These are phyloP conservation scores for Sporothrix protearum DNA, from an alignment of 2,329 filamentous ascomycete species.

Conservation along the genomic window DNA sequence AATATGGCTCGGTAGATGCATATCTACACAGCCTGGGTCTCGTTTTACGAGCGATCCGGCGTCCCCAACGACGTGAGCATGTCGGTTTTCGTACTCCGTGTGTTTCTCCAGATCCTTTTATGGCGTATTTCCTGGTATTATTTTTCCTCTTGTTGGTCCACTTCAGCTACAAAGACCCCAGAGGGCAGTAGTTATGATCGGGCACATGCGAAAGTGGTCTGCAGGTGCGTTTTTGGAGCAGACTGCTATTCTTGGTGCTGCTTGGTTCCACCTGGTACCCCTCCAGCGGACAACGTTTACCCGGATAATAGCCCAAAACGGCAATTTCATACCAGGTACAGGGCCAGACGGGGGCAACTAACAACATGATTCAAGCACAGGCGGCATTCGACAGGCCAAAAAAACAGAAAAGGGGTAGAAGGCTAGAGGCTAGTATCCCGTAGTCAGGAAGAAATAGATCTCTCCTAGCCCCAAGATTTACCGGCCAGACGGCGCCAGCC, in stretches of 20 bases:
- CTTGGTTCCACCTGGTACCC: not conserved
- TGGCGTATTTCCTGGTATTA: not conserved
- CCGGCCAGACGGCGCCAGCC: not conserved
- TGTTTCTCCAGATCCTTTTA: not conserved
- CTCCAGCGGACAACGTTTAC: slow-evolving; percentile 1
- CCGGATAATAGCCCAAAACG: not conserved
- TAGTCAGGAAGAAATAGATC: not conserved
- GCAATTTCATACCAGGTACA: not conserved
- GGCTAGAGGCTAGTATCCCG: not conserved
- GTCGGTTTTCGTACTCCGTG: slow-evolving; percentile 19
- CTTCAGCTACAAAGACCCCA: not conserved
- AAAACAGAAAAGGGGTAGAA: not conserved
- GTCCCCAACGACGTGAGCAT: slow-evolving; percentile 10
- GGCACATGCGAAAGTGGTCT: not conserved
- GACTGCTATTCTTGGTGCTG: not conserved
- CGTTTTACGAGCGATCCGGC: not conserved
- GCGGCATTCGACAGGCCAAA: not conserved
- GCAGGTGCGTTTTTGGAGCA: not conserved
- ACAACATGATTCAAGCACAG: slow-evolving; percentile 15
- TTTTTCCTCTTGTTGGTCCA: not conserved
- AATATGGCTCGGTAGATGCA: not conserved
- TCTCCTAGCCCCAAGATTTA: slow-evolving; percentile 7
- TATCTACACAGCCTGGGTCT: not conserved
- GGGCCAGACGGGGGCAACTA: not conserved
- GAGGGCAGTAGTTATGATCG: not conserved